phyloP scores from a whole-genome alignment of 1,139 yeast genomes.

The Candida pseudoviswanathii region DNA sequence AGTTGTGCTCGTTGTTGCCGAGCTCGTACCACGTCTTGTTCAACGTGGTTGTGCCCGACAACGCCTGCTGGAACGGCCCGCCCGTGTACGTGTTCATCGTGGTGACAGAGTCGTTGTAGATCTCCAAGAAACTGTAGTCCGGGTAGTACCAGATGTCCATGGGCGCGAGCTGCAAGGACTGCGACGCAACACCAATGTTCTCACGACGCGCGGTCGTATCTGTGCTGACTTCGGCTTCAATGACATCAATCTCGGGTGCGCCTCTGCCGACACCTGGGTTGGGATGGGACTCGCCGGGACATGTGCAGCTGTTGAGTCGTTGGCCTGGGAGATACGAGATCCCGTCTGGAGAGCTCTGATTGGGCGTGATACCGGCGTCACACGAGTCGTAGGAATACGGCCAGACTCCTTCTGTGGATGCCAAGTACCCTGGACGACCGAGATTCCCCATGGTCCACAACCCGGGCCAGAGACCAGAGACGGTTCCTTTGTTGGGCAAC shows the following conservation, averaged over 20 bases:
- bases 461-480: constrained; percentile 91
- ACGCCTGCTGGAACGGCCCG: constrained; percentile 85
- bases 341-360: constrained; percentile 83
- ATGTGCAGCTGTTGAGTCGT: constrained; percentile 66
- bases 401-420: constrained; percentile 86
- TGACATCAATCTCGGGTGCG: constrained; percentile 85
- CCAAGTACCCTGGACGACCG: constrained; percentile 81
- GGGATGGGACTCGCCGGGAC: constrained; percentile 79
- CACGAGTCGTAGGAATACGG: constrained; percentile 83
- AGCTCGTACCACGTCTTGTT: constrained; percentile 77
- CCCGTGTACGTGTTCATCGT: constrained; percentile 79
- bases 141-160: constrained; percentile 86
- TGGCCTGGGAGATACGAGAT: constrained; percentile 81
- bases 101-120: constrained; percentile 63
- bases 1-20: constrained; percentile 49
- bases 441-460: constrained; percentile 86
- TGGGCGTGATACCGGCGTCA: constrained; percentile 88
- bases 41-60: constrained; percentile 71
- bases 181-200: constrained; percentile 71
- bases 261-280: constrained; percentile 81
- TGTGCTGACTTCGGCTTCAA: constrained; percentile 72
- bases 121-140: constrained; percentile 69
- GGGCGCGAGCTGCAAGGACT: constrained; percentile 83
- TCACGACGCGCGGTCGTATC: constrained; percentile 17
- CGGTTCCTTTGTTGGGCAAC: constrained; percentile 72